Evolutionary conservation across 352 stramenopile species (phyloP).

Genomic region (Elongisporangium senticosum): DNA sequence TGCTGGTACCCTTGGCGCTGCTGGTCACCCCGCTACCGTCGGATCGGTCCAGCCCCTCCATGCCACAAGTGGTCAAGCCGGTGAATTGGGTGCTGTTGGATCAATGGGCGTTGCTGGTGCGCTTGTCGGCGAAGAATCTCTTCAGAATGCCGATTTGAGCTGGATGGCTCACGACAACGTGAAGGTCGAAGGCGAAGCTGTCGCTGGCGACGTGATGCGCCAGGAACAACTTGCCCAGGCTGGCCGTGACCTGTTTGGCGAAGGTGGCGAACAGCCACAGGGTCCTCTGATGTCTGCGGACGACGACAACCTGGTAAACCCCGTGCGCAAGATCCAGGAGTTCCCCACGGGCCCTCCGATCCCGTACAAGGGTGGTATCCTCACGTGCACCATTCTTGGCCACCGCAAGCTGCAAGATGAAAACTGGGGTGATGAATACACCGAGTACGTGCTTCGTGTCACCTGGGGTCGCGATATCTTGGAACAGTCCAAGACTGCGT

Average conservation of each 20-base stretch:
- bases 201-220: conserved; percentile 64
- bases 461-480: conserved; percentile 86
- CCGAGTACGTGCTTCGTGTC: conserved; percentile 83
- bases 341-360: conserved; percentile 88
- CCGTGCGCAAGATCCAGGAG: conserved; percentile 82
- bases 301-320: conserved; percentile 83
- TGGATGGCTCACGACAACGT: conserved; percentile 80
- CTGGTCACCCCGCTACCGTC: conserved; percentile 50
- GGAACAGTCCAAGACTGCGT: conserved; percentile 85
- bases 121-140: conserved; percentile 70
- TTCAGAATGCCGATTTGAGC: conserved; percentile 81
- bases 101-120: conserved; percentile 67
- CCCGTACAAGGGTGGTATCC: conserved; percentile 86
- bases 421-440: conserved; percentile 89
- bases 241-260: conserved; percentile 79
- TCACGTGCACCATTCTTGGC: conserved; percentile 86
- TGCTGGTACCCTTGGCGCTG: conserved; percentile 47
- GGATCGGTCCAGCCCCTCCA: conserved; percentile 65
- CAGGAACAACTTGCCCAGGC: conserved; percentile 82
- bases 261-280: conserved; percentile 68
- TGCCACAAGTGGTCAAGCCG: conserved; percentile 58
- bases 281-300: conserved; percentile 82
- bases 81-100: conserved; percentile 71
- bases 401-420: conserved; percentile 87
- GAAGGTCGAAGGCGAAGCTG: conserved; percentile 71